Conservation (phyloP, 306 rosid genomes). For the Cucurbita maxima region DNA sequence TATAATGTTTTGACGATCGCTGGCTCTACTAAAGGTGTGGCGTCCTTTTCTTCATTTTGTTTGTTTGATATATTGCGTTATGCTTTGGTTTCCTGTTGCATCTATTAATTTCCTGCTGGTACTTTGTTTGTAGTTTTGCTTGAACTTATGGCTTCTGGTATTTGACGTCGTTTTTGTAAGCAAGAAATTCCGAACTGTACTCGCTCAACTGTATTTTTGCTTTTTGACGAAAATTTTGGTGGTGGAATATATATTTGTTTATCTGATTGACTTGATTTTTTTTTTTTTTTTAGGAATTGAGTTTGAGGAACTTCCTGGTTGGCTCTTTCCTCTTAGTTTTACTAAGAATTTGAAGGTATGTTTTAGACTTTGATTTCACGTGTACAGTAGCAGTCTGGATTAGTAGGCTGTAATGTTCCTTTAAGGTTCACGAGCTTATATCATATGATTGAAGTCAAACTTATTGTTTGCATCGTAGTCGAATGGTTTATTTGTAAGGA, state of each 20-base stretch:
- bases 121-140: background rate
- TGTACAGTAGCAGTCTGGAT: background rate
- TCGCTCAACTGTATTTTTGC: background rate
- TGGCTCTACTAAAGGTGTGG: slow-evolving; percentile 71
- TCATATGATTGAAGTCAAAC: background rate
- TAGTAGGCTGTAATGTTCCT: background rate
- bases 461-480: background rate
- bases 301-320: background rate
- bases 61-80: background rate
- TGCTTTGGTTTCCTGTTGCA: background rate
- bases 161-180: background rate
- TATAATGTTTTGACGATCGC: slow-evolving; percentile 81
- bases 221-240: background rate
- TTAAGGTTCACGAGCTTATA: background rate
- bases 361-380: background rate
- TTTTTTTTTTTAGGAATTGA: background rate
- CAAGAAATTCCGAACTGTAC: background rate
- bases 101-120: background rate
- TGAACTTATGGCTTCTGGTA: background rate
- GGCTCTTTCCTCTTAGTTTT: background rate
- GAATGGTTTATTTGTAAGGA: background rate
- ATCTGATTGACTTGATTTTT: background rate
- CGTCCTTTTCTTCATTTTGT: background rate
- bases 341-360: background rate
- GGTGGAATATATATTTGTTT: background rate